phyloP scores from a whole-genome alignment of 441 rosid genomes.

The Pelargonium australe region DNA sequence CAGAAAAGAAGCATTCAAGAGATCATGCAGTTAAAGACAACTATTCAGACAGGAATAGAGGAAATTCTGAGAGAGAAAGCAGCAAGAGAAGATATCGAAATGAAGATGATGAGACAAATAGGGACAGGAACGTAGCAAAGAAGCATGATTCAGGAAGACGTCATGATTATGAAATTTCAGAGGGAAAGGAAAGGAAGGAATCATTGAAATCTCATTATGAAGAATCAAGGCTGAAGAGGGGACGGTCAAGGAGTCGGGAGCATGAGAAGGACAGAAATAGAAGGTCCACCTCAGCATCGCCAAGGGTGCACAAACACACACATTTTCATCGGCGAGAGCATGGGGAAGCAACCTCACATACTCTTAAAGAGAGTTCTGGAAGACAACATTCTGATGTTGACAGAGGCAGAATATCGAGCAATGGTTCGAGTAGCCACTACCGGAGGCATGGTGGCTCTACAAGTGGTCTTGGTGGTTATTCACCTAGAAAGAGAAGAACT shows the following conservation, averaged over 20 bases:
- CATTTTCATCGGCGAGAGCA: slow-evolving; percentile 39
- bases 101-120: slow-evolving; percentile 37
- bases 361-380: slow-evolving; percentile 42
- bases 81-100: slow-evolving; percentile 41
- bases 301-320: slow-evolving; percentile 37
- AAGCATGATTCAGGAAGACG: slow-evolving; percentile 44
- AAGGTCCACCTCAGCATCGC: slow-evolving; percentile 50
- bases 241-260: slow-evolving; percentile 64
- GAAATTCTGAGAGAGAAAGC: slow-evolving; percentile 36
- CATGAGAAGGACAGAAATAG: slow-evolving; percentile 37
- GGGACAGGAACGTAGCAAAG: slow-evolving; percentile 33
- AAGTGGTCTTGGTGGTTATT: slow-evolving; percentile 89
- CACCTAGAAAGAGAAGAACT: slow-evolving; percentile 78
- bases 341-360: slow-evolving; percentile 35
- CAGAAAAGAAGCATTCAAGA: slow-evolving; percentile 41
- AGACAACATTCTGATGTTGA: slow-evolving; percentile 41
- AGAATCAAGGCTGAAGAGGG: slow-evolving; percentile 47
- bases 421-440: slow-evolving; percentile 47
- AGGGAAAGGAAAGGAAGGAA: slow-evolving; percentile 46
- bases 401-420: slow-evolving; percentile 32
- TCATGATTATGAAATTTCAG: slow-evolving; percentile 29
- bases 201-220: slow-evolving; percentile 37
- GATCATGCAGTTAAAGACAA: slow-evolving; percentile 38
- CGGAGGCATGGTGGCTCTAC: slow-evolving; percentile 41
- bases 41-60: slow-evolving; percentile 32